Evolutionary conservation across 2,329 filamentous ascomycete species (phyloP), one percentile per base, ranked within the genome.

Genomic region (Aspergillus quadricinctus): DNA sequence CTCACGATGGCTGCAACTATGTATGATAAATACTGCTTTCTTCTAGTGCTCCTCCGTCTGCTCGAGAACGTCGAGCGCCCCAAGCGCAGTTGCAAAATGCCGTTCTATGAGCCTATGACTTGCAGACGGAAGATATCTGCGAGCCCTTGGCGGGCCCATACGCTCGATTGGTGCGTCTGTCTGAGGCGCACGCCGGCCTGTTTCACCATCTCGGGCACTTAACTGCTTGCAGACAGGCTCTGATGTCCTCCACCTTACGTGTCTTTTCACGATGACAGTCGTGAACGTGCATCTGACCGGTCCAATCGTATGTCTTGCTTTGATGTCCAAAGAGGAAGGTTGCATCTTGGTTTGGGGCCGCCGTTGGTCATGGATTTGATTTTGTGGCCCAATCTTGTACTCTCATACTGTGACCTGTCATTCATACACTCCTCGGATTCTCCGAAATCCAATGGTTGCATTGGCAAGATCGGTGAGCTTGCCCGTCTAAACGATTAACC

Each of bases 181-280:
- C 4, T 27, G 43, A 49, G 49, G 50, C 46, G 29, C 46, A 35
- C 50, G 55, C 51, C 61, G 63, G 56, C 60, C 29, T 59, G 67
- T 69, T 69, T 69, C 67, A 69, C 57, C 53, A 55, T 57, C 50
- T 40, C 65, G 66, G 65, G 65, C 63, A 62, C 66, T 68, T 69
- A 57, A 58, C 66, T 61, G 25, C 48, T 59, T 66, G 29, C 45
- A 63, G 65, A 17, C 19, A 56, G 60, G 49, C 55, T 64, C 53
- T 57, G 52, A 51, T 60, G 8, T 17, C 41, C n/a, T 19, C n/a
- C 41, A 11, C 41, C 64, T 69, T 65, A 69, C 66, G 67, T 64
- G 66, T 68, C 66, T 62, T 54, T 55, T 56, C 55, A 61, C 11
- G 4, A 9, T 49, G 10, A 46, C 28, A 3, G 21, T 23, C 21